Conservation (phyloP, 768 basidiomycete genomes). For the Lentinula sp. region DNA sequence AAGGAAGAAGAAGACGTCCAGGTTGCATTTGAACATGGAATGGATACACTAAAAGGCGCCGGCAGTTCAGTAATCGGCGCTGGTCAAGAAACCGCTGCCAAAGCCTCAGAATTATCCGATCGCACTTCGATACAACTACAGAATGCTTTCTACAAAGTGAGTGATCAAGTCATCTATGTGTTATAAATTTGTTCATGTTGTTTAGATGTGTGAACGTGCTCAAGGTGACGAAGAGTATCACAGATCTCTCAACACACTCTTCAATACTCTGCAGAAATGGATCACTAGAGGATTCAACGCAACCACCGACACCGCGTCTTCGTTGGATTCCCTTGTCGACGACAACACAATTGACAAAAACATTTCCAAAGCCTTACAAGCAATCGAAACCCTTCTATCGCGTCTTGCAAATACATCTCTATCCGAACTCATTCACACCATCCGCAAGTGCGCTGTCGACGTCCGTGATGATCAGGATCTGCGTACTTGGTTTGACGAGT, state of each 20-base stretch:
- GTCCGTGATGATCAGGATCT: slow-evolving; percentile 49
- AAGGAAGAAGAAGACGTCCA: slow-evolving; percentile 46
- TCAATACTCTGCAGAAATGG: slow-evolving; percentile 53
- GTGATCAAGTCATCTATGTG: not conserved
- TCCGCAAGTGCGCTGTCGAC: slow-evolving; percentile 38
- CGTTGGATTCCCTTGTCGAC: slow-evolving; percentile 49
- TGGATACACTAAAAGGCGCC: slow-evolving; percentile 56
- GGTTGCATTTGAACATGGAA: slow-evolving; percentile 56
- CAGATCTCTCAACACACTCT: slow-evolving; percentile 49
- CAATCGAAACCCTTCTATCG: slow-evolving; percentile 40
- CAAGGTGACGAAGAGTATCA: slow-evolving; percentile 57
- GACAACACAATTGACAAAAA: slow-evolving; percentile 64
- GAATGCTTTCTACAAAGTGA: slow-evolving; percentile 49
- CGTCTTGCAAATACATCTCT: slow-evolving; percentile 51
- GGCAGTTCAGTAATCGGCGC: slow-evolving; percentile 55
- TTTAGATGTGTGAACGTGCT: slow-evolving; percentile 58
- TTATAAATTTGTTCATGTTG: not conserved
- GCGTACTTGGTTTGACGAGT: slow-evolving; percentile 48
- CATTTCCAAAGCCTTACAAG: slow-evolving; percentile 42
- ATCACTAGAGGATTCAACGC: slow-evolving; percentile 45
- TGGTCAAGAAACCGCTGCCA: slow-evolving; percentile 34
- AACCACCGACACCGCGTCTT: slow-evolving; percentile 35
- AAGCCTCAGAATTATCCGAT: slow-evolving; percentile 37
- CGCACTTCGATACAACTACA: slow-evolving; percentile 36
- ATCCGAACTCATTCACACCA: slow-evolving; percentile 36